A percentile compares a stretch with the other conserved stretches of the same genome.
These are phyloP conservation scores for Dissophora ornata DNA, from an alignment of 192 early-diverging fungal genomes.

Conservation along the genomic window DNA sequence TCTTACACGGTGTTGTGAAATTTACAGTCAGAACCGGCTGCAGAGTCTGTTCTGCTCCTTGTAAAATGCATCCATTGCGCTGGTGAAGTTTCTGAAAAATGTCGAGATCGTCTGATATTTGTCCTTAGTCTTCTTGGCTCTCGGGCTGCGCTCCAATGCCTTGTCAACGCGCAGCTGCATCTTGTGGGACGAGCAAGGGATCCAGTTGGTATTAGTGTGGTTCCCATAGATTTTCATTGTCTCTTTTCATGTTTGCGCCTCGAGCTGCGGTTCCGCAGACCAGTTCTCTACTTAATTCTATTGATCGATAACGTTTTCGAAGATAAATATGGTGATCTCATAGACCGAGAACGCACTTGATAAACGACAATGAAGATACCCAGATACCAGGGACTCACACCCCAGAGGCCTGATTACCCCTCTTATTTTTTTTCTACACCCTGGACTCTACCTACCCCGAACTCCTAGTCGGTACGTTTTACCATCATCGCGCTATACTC, in stretches of 20 bases:
- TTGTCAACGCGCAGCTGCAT: slow-evolving; percentile 30
- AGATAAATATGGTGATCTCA: too few relatives aligned
- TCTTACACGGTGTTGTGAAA: too few relatives aligned
- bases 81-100: slow-evolving; percentile 20
- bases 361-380: too few relatives aligned
- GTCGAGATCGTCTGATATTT: slow-evolving; percentile 20
- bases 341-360: too few relatives aligned
- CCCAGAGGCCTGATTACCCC: too few relatives aligned
- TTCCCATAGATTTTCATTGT: neutral
- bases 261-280: slow-evolving; percentile 29
- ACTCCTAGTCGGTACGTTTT: too few relatives aligned
- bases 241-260: slow-evolving; percentile 26
- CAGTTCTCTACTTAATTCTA: slow-evolving; percentile 11
- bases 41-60: neutral
- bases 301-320: neutral
- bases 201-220: neutral
- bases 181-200: slow-evolving; percentile 17
- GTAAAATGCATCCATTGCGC: slow-evolving; percentile 10
- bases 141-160: neutral
- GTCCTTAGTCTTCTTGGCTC: neutral
- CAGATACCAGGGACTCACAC: too few relatives aligned
- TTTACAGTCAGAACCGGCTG: too few relatives aligned
- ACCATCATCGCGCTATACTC: too few relatives aligned
- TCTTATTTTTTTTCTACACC: too few relatives aligned
- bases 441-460: too few relatives aligned